phyloP scores from a whole-genome alignment of 2,329 filamentous ascomycete genomes.

The Fusarium sp. region DNA sequence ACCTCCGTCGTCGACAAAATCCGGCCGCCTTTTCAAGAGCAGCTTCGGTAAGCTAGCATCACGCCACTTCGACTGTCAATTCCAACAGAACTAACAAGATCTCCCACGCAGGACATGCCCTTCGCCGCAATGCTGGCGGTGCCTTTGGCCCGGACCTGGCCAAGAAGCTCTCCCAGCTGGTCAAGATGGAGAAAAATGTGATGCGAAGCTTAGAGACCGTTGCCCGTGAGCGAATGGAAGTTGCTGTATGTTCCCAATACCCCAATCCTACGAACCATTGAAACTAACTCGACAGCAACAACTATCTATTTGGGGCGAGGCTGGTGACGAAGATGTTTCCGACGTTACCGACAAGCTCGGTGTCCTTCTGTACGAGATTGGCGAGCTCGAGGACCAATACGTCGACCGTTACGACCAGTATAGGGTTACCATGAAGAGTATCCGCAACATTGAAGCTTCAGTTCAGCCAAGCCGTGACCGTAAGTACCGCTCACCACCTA shows the following conservation, averaged over 20 bases:
- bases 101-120: constrained; percentile 64
- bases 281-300: constrained; percentile 76
- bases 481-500: constrained; percentile 57
- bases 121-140: constrained; percentile 79
- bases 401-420: constrained; percentile 99
- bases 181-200: constrained; percentile 99
- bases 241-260: constrained; percentile 75
- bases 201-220: constrained; percentile 98
- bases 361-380: constrained; percentile 97
- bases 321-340: constrained; percentile 95
- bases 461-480: constrained; percentile 98
- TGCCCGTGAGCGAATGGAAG: constrained; percentile 96
- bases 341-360: constrained; percentile 99
- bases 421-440: constrained; percentile 98
- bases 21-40: constrained; percentile 84
- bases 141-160: constrained; percentile 87
- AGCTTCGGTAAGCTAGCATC: constrained; percentile 76
- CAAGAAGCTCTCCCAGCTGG: constrained; percentile 96
- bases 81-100: constrained; percentile 12
- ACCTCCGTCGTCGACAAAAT: constrained; percentile 90
- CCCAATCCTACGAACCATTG: no score
- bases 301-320: constrained; percentile 97
- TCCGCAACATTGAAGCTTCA: constrained; percentile 98
- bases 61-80: not conserved
- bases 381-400: constrained; percentile 97